Evolutionary conservation across 2,329 filamentous ascomycete species (phyloP), one percentile per base, ranked within the genome.

Genomic region (Fusarium sp.): DNA sequence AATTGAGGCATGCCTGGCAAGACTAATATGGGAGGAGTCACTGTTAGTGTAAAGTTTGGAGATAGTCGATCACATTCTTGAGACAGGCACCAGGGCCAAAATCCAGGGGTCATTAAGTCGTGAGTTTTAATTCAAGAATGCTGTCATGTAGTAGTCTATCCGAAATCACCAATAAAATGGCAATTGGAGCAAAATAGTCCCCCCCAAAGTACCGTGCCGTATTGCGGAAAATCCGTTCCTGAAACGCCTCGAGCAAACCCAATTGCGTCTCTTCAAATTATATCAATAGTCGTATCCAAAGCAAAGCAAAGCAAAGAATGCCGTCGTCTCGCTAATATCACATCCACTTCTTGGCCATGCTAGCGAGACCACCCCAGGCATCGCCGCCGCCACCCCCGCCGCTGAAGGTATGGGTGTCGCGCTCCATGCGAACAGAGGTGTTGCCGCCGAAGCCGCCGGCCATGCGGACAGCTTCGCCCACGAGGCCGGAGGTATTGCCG

Each of bases 381-480:
- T 77, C 73, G 39, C 75, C 75, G 22, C 71, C 67, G 5, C 76
- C 67, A 13, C 73, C 73, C 35, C 75, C 59, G n/a, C 57, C 64
- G 32, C 74, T 68, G 49, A 80, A 84, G 55, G 75, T 76, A 66
- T 78, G 53, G 7, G 80, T 72, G 17, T 76, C 75, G 19, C 75
- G 78, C 70, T 81, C 77, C 56, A 83, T 68, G 25, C 60, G 62
- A 22, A 73, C 66, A 32, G 67, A 56, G 43, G 68, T 45, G 54
- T 61, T 67, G 53, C 70, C 61, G 68, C 74, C 75, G 53, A 78
- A 72, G 32, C 73, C 78, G 32, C 73, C 79, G 35, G 84, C 85
- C 82, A 88, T 84, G 71, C 82, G 81, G 56, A 87, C 80, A 43
- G 86, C 86, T 73, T 88, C 85, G 65, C 83, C 80, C 39, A 87